These are phyloP conservation scores for Primulina eburnea DNA, from an alignment of 257 asterid genomes.

Conservation along the genomic window DNA sequence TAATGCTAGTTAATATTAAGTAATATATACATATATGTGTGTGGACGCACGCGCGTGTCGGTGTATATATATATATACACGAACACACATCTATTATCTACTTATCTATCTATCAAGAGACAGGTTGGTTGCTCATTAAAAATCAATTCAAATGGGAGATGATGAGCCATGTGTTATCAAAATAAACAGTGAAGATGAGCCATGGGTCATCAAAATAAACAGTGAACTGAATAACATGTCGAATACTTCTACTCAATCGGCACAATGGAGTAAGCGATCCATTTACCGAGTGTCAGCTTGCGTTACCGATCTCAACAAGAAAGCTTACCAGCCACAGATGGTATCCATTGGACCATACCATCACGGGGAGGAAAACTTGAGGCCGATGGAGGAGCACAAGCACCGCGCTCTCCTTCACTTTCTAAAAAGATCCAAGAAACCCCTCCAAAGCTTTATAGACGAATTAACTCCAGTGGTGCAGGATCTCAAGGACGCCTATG, in stretches of 20 bases:
- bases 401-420: slow-evolving; percentile 43
- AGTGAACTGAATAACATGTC: slow-evolving; percentile 18
- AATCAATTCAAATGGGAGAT: background rate
- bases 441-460: slow-evolving; percentile 20
- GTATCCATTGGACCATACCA: slow-evolving; percentile 61
- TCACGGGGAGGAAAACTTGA: slow-evolving; percentile 14
- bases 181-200: slow-evolving; percentile 16
- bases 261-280: slow-evolving; percentile 40
- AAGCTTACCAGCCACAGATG: slow-evolving; percentile 40
- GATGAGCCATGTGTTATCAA: slow-evolving; percentile 30
- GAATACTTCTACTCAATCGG: slow-evolving; percentile 7
- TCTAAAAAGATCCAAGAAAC: slow-evolving; percentile 31
- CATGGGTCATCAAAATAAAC: slow-evolving; percentile 34
- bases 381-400: slow-evolving; percentile 53
- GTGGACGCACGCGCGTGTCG: no score
- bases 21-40: no score
- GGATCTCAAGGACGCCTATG: slow-evolving; percentile 45
- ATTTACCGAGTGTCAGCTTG: slow-evolving; percentile 38
- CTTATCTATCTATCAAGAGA: background rate
- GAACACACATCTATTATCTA: background rate
- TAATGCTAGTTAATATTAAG: no score
- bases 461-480: slow-evolving; percentile 19
- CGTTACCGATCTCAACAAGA: slow-evolving; percentile 27
- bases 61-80: no score
- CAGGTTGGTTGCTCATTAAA: background rate